Evolutionary conservation across 495 filamentous ascomycete species (phyloP), one percentile per base, ranked within the genome.

Genomic region (Glonium stellatum): DNA sequence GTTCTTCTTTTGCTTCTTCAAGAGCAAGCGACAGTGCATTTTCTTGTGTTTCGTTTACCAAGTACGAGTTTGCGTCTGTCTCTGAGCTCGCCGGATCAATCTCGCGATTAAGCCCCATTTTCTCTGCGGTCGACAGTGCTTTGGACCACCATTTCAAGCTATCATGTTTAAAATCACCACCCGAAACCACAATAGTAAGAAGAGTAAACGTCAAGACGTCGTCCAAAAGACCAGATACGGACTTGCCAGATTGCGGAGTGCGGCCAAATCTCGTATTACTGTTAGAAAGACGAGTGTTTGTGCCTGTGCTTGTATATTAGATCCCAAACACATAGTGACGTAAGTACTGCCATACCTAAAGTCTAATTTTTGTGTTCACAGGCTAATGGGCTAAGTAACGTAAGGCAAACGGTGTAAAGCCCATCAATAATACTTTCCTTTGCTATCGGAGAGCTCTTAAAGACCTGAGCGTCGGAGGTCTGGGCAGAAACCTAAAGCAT

Each of bases 1-100:
- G 61, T 58, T 82, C 79, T 54, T 81, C 79, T 51, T 73, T 71
- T 19, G 71, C 74, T 61, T 78, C 77, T 25, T 57, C 52, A 36
- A 60, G 21, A 35, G 36, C 62, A 34, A 44, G 67, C 56, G 4
- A 67, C 65, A 23, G 67, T 2, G 39, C 18, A 44, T 13, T 15
- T 13, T 44, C 70, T 51, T 71, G 66, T 52, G 64, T 64, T 54
- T 61, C 63, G 39, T 13, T 18, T 13, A 44, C 39, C 13, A 13
- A 44, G 18, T 44, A 11, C 13, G 39, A 18, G 70, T 55, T 1
- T 63, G 39, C 13, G 39, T 44, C 13, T 2, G 39, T 15, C 13
- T 44, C 39, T 15, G 13, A 18, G 13, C 13, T 18, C 13, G 18
- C 13, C 13, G 39, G 18, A 18, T 44, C 39, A 18, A 15, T 18